A percentile compares a stretch with the other conserved stretches of the same genome.
Evolutionary conservation across 352 stramenopile genomes (phyloP).

Genomic region (Aphanomyces stellatus): DNA sequence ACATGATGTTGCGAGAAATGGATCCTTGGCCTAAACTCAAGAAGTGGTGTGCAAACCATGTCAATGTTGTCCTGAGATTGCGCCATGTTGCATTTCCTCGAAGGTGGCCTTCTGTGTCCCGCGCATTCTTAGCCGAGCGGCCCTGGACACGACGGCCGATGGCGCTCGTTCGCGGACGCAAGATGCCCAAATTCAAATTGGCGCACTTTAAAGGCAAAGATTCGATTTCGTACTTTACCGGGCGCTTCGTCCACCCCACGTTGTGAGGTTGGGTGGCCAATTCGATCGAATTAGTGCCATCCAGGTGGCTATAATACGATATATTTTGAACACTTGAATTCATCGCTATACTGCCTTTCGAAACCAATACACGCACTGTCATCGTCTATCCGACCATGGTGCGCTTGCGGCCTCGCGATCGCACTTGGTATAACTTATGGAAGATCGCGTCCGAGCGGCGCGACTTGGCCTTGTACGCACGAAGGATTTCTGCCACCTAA

Average conservation of each 20-base stretch:
- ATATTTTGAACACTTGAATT: neutral
- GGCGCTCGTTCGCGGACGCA: neutral
- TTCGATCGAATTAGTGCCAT: neutral
- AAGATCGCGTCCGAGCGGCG: conserved; percentile 67
- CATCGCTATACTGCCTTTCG: neutral
- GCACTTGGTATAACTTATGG: conserved; percentile 82
- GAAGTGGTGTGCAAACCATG: too few species aligned
- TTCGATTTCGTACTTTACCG: neutral
- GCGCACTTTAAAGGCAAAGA: neutral
- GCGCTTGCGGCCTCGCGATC: conserved; percentile 81
- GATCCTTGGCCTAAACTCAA: too few species aligned
- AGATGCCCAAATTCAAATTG: neutral
- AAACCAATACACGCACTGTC: conserved; percentile 18
- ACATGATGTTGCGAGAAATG: too few species aligned
- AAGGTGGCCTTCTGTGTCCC: too few species aligned
- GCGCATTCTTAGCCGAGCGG: too few species aligned
- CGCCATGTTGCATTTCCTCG: too few species aligned
- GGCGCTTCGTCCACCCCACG: neutral
- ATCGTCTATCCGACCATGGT: conserved; percentile 80
- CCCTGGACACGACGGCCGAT: too few species aligned
- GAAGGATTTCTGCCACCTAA: conserved; percentile 73
- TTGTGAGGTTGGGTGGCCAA: neutral
- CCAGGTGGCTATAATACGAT: neutral
- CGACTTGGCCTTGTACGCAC: conserved; percentile 78
- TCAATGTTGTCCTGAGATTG: too few species aligned